Conservation (phyloP, 768 basidiomycete species). For the Tricholoma furcatifolium region DNA sequence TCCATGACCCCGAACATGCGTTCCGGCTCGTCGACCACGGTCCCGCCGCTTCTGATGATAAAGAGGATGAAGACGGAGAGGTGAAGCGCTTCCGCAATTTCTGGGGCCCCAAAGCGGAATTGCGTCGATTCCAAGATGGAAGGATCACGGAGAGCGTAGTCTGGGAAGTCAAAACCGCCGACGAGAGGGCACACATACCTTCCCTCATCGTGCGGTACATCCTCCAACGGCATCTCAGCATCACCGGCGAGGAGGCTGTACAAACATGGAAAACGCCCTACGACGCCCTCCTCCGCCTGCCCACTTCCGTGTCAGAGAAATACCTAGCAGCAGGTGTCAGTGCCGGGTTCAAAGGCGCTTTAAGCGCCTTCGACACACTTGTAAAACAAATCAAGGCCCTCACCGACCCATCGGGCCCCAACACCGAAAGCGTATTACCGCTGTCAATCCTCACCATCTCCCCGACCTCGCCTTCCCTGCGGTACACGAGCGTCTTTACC, state of each 20-base stretch:
- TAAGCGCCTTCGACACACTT: slow-evolving; percentile 77
- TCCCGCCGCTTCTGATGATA: too few species aligned
- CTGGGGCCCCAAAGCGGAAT: slow-evolving; percentile 92
- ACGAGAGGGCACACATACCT: slow-evolving; percentile 81
- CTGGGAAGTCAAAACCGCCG: slow-evolving; percentile 83
- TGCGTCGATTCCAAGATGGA: slow-evolving; percentile 95
- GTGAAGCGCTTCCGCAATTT: slow-evolving; percentile 70
- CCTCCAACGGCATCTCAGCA: slow-evolving; percentile 72
- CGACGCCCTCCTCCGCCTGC: slow-evolving; percentile 58
- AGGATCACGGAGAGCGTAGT: slow-evolving; percentile 93
- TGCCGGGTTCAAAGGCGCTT: slow-evolving; percentile 69
- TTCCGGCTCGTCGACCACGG: slow-evolving; percentile 91
- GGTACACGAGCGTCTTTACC: slow-evolving; percentile 79
- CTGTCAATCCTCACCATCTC: slow-evolving; percentile 75
- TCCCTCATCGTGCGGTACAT: slow-evolving; percentile 72
- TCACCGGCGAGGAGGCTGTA: slow-evolving; percentile 56
- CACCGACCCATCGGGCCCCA: too few species aligned
- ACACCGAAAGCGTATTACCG: too few species aligned
- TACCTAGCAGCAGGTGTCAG: slow-evolving; percentile 38
- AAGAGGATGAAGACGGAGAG: slow-evolving; percentile 53
- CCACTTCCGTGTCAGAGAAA: slow-evolving; percentile 48
- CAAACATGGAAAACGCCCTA: slow-evolving; percentile 59
- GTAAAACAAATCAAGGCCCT: slow-evolving; percentile 76
- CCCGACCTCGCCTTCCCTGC: slow-evolving; percentile 67
- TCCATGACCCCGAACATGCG: slow-evolving; percentile 70